Evolutionary conservation across 441 rosid genomes (phyloP).

Genomic region (Brassica hybrid): DNA sequence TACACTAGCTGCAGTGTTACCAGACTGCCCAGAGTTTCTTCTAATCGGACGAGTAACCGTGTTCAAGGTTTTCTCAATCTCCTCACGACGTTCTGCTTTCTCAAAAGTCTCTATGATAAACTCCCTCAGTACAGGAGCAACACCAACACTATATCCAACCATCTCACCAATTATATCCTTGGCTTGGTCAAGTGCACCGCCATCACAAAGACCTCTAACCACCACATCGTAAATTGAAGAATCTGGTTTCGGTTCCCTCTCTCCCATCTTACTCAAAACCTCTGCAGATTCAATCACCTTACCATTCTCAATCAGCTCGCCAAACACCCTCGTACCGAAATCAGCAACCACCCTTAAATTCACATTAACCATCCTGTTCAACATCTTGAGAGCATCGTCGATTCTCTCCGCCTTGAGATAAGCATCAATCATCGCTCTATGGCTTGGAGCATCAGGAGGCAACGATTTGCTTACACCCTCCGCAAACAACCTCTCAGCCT

Average conservation of each 20-base stretch:
- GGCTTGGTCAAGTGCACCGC: slow-evolving; percentile 58
- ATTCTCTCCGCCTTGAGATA: slow-evolving; percentile 67
- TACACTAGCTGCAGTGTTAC: slow-evolving; percentile 33
- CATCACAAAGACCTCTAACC: slow-evolving; percentile 76
- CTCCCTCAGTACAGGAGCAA: slow-evolving; percentile 64
- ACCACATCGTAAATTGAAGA: slow-evolving; percentile 76
- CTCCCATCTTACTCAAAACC: slow-evolving; percentile 88
- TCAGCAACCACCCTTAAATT: slow-evolving; percentile 83
- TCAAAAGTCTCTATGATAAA: slow-evolving; percentile 57
- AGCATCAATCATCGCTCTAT: slow-evolving; percentile 75
- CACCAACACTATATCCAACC: slow-evolving; percentile 63
- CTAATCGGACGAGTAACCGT: slow-evolving; percentile 48
- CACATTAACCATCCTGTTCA: slow-evolving; percentile 73
- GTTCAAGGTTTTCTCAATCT: slow-evolving; percentile 62
- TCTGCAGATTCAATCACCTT: slow-evolving; percentile 66
- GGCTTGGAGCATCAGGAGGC: slow-evolving; percentile 74
- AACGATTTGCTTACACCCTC: slow-evolving; percentile 66
- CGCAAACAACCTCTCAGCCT: slow-evolving; percentile 66
- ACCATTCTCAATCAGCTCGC: slow-evolving; percentile 72
- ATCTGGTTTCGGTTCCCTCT: slow-evolving; percentile 91
- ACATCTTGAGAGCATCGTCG: slow-evolving; percentile 67
- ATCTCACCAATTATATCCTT: slow-evolving; percentile 67
- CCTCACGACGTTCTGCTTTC: slow-evolving; percentile 62
- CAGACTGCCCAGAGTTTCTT: slow-evolving; percentile 47
- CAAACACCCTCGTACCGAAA: slow-evolving; percentile 72